These are phyloP conservation scores for Arthrocladium fulminans DNA, from an alignment of 2,329 filamentous ascomycete species.

Conservation along the genomic window DNA sequence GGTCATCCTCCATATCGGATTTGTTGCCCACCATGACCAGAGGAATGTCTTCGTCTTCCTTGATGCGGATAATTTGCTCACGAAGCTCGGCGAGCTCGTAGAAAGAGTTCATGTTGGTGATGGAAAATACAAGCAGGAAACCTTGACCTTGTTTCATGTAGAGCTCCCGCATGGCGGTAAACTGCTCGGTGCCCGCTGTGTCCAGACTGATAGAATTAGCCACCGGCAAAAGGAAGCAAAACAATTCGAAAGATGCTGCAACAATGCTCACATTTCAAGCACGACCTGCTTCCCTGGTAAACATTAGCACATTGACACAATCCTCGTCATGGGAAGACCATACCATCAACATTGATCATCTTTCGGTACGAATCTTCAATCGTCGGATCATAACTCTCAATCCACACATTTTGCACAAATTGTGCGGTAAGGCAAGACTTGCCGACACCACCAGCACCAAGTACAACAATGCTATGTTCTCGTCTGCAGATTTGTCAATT, in stretches of 20 bases:
- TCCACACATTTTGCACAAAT: slow-evolving; percentile 91
- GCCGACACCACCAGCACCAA: slow-evolving; percentile 65
- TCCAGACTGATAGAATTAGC: slow-evolving; percentile 52
- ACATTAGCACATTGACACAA: slow-evolving; percentile 12
- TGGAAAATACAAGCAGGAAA: slow-evolving; percentile 86
- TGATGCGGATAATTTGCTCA: slow-evolving; percentile 85
- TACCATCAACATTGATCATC: slow-evolving; percentile 81
- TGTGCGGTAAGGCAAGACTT: slow-evolving; percentile 91
- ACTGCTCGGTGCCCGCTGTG: slow-evolving; percentile 85
- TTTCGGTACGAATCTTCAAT: slow-evolving; percentile 85
- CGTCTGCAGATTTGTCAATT: slow-evolving; percentile 41
- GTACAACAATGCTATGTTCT: slow-evolving; percentile 68
- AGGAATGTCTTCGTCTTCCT: slow-evolving; percentile 74
- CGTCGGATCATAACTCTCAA: slow-evolving; percentile 81
- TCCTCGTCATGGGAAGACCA: slow-evolving; percentile 29
- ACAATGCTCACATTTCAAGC: slow-evolving; percentile 65
- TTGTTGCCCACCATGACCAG: slow-evolving; percentile 92
- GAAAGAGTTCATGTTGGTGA: slow-evolving; percentile 75
- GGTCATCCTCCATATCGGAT: slow-evolving; percentile 78
- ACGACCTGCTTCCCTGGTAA: slow-evolving; percentile 73
- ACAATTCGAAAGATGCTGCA: background rate
- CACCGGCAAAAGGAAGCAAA: slow-evolving; percentile 6
- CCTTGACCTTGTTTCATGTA: slow-evolving; percentile 94
- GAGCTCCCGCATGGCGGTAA: slow-evolving; percentile 59
- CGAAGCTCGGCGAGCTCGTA: slow-evolving; percentile 71